Evolutionary conservation across 768 basidiomycete species (phyloP).

Genomic region (Boletellus emodensis): DNA sequence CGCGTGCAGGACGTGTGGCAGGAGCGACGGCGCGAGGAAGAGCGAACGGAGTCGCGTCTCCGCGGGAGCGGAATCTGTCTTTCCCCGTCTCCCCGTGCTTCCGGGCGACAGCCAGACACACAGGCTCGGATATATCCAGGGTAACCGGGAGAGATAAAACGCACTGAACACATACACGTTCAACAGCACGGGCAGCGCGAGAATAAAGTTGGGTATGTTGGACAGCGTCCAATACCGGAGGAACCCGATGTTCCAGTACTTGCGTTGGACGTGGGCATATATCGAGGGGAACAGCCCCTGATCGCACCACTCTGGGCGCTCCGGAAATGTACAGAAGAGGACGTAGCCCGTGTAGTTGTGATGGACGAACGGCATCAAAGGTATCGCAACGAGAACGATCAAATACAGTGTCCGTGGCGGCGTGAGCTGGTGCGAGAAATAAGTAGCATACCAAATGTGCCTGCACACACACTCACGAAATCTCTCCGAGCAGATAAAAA

Average conservation of each 20-base stretch:
- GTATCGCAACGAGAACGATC: constrained; percentile 40
- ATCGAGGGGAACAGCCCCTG: constrained; percentile 52
- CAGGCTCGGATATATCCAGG: constrained; percentile 1
- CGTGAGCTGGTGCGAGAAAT: constrained; percentile 30
- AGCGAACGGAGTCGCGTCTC: constrained; percentile 15
- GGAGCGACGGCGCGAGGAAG: constrained; percentile 41
- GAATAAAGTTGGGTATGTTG: constrained; percentile 86
- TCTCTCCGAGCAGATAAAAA: constrained; percentile 37
- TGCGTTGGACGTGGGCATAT: constrained; percentile 76
- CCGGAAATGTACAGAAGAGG: constrained; percentile 52
- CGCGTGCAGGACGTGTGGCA: constrained; percentile 77
- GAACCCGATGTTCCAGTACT: constrained; percentile 87
- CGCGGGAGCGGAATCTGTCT: neutral
- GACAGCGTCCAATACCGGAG: constrained; percentile 79
- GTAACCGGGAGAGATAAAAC: constrained; percentile 21
- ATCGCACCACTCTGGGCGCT: constrained; percentile 60
- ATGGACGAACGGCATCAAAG: constrained; percentile 61
- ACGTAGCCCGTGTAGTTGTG: constrained; percentile 69
- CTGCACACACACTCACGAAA: constrained; percentile 15
- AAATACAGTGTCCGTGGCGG: constrained; percentile 34
- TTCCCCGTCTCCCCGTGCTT: neutral
- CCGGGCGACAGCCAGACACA: neutral
- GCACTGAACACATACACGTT: constrained; percentile 37
- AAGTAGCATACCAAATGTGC: neutral
- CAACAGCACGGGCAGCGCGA: constrained; percentile 67